Base-by-base conservation (phyloP, 164 flowering plant species). In the Cinnamomum micranthum region DNA sequence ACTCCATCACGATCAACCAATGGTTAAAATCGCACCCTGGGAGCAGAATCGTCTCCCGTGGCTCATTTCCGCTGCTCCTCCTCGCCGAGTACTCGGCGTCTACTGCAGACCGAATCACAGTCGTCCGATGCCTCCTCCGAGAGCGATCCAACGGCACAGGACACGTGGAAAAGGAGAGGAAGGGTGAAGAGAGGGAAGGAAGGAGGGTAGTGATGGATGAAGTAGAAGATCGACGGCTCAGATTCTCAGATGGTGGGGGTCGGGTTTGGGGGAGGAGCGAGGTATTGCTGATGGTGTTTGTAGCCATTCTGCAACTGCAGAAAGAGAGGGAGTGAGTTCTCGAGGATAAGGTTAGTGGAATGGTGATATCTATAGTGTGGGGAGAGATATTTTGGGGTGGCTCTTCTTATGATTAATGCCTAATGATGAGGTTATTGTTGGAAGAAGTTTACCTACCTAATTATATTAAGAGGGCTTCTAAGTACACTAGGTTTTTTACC, bases 1-100 rank as follows among this genome's bases (percentile, higher is more conserved):
- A 96, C 86, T 96, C 98, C 99, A 96, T 91, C 22, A 96, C 98
- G 25, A 96, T 92, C 17, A 96, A 89, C 98, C 98, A 96, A 74
- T 96, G 98, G 73, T 94, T 93, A 75, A 90, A 94, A 73, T 94
- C 98, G 72, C 99, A 96, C 1, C 99, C 97, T 0, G 99, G 99
- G 10, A 96, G 79, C 91, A 92, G 81, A 14, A 94, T 96, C 69
- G 98, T 91, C 81, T 93, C 99, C 65, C 96, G 88, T 6, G 87
- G 91, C 78, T 95, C 99, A 65, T 77, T 85, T 79, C 86, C 85
- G 78, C 87, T 85, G 80, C 92, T 87, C 75, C 97, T 66, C 80
- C 72, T 90, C 13, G 92, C 73, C 25, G 96, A 85, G 80, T 83
- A 88, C n/a, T 88, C 85, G 0, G 82, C 75, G 58, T 81, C 94